Percentiles rank a stretch among this genome's conserved stretches.
phyloP scores from a whole-genome alignment of 257 asterid species.

The Petrea volubilis region DNA sequence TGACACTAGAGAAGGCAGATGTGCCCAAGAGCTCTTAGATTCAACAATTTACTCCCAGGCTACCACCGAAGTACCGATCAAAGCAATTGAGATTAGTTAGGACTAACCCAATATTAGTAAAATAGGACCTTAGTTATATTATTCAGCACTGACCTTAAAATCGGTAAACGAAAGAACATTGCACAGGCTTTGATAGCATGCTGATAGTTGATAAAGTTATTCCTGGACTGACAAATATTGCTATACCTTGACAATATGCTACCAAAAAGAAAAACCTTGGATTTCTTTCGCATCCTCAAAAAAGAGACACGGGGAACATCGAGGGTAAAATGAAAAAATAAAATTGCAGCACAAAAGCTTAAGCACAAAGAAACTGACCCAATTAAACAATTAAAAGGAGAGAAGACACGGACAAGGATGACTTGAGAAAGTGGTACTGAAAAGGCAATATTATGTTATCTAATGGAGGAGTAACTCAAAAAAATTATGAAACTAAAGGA shows the following conservation, averaged over 20 bases:
- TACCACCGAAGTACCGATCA: not conserved
- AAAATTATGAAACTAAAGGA: conserved; percentile 44
- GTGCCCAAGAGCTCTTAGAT: not conserved
- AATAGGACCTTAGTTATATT: not conserved
- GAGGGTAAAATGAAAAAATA: conserved; percentile 11
- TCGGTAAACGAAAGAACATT: not conserved
- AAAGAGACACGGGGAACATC: not conserved
- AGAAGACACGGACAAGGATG: conserved; percentile 31
- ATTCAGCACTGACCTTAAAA: not conserved
- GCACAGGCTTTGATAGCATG: not conserved
- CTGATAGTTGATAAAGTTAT: not conserved
- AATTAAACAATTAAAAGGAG: conserved; percentile 19
- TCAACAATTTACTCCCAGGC: not conserved
- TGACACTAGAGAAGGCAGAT: not conserved
- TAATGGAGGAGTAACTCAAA: conserved; percentile 34
- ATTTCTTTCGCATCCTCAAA: not conserved
- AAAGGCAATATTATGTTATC: conserved; percentile 40
- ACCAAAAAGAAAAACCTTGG: not conserved
- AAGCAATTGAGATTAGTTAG: not conserved
- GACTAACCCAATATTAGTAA: not conserved
- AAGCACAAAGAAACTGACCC: conserved; percentile 13
- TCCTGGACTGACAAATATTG: not conserved
- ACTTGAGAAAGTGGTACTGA: conserved; percentile 31
- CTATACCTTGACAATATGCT: conserved; percentile 1
- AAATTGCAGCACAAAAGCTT: conserved; percentile 10